Base-by-base conservation (phyloP, 768 basidiomycete genomes). In the Glaciozyma antarctica region DNA sequence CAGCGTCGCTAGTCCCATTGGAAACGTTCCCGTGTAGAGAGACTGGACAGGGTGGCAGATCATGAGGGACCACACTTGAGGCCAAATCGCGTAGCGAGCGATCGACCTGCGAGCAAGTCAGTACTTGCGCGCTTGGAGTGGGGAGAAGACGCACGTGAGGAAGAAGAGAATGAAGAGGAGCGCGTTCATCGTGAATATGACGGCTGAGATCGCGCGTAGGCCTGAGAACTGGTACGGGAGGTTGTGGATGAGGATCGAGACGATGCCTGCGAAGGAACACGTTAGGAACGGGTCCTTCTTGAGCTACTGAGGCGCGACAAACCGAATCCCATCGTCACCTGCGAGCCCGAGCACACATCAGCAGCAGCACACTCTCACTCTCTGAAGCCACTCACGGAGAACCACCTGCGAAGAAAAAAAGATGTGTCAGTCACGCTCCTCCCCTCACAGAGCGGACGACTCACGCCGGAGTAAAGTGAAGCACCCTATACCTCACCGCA, bases 1-100 rank as follows among this genome's bases (percentile, higher is more conserved):
- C 41, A 77, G 74, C 5, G 77, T 77, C 4, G 68, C 70, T 3
- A 77, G 56, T 9, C 73, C 76, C 77, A 77, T 77, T 2, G 75
- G 72, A 28, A 76, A 59, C 17, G 68, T 67, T 1, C 76, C 77
- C 70, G 74, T 73, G 53, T 71, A 76, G 65, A 76, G 63, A 6
- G 74, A 65, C 38, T 75, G 71, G 17, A 64, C 26, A 3, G 66
- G 64, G 66, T 77, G 75, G 16, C 17, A 53, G 22, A 73, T 22
- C 51, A 72, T 71, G 3, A 66, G 62, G 2, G 15, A 45, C 55
- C 73, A 76, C 0, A 77, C 26, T 0, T 70, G 68, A 24, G 74
- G 75, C 61, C 65, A 77, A n/a, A 73, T 54, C 22, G 66, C 47
- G 62, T 77, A 77, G 17, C 77, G 73, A 4, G 71, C 63, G 32